Conservation (phyloP, 2,329 filamentous ascomycete species). For the Alternaria angustiovoidea region DNA sequence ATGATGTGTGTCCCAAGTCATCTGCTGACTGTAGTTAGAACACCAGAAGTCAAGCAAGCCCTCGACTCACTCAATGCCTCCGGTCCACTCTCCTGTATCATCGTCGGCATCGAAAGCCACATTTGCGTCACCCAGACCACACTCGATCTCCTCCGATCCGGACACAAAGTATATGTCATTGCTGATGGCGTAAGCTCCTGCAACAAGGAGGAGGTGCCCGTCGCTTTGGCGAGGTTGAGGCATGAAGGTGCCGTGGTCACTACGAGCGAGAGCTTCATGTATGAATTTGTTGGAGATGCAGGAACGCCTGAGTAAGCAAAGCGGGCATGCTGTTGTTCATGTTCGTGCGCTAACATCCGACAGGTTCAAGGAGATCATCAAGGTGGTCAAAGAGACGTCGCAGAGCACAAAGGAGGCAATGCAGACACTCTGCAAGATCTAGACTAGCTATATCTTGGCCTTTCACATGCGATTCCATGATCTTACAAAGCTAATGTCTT, state of each 20-base stretch:
- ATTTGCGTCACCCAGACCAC: conserved; percentile 92
- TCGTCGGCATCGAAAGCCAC: conserved; percentile 92
- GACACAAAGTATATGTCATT: conserved; percentile 84
- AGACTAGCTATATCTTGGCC: background rate
- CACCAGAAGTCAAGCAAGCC: conserved; percentile 68
- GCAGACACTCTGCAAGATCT: conserved; percentile 70
- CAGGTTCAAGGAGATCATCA: conserved; percentile 75
- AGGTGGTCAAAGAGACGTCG: conserved; percentile 79
- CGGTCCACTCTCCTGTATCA: conserved; percentile 62
- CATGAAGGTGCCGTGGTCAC: conserved; percentile 81
- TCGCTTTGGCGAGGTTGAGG: conserved; percentile 80
- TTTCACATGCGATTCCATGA: background rate
- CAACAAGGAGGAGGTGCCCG: conserved; percentile 79
- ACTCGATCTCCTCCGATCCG: conserved; percentile 76
- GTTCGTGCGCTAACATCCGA: conserved; percentile 4
- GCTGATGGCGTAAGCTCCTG: conserved; percentile 91
- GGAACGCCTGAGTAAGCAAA: conserved; percentile 62
- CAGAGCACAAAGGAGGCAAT: conserved; percentile 74
- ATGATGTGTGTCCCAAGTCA: background rate
- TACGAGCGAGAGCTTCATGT: conserved; percentile 87
- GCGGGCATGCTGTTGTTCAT: background rate
- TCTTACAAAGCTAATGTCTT: too few species aligned
- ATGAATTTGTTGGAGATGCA: conserved; percentile 88
- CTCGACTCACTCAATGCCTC: conserved; percentile 48
- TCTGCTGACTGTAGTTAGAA: conserved; percentile 38